Percentiles rank a stretch among this genome's conserved stretches.
These are phyloP conservation scores for Microdochium nivale DNA, from an alignment of 2,329 filamentous ascomycete species.

Conservation along the genomic window DNA sequence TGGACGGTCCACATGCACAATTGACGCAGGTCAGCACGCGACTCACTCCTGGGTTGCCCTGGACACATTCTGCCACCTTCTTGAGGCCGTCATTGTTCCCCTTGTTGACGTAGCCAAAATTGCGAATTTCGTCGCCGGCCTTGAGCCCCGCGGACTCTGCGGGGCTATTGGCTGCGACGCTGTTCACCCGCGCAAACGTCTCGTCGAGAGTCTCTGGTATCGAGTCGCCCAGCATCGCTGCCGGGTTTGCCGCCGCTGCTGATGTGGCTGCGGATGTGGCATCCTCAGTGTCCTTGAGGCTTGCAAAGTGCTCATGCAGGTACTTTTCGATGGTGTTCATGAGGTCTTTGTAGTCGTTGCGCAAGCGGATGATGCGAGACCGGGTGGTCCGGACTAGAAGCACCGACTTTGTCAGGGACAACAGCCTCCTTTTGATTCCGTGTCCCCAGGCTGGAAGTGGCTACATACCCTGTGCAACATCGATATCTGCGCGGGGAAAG, in stretches of 20 bases:
- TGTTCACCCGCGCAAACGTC: constrained; percentile 86
- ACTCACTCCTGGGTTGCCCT: constrained; percentile 80
- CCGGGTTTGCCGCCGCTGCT: constrained; percentile 7
- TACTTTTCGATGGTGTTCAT: constrained; percentile 78
- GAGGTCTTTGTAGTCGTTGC: constrained; percentile 87
- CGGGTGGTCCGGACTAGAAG: constrained; percentile 78
- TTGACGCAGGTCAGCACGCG: constrained; percentile 2
- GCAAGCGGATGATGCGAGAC: constrained; percentile 77
- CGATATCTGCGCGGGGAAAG: constrained; percentile 86
- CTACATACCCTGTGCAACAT: constrained; percentile 78
- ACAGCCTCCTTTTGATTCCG: no score
- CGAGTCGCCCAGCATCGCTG: constrained; percentile 21
- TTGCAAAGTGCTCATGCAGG: constrained; percentile 87
- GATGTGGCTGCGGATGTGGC: constrained; percentile 12
- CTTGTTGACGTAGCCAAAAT: constrained; percentile 77
- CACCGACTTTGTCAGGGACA: constrained; percentile 6
- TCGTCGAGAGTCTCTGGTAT: constrained; percentile 24
- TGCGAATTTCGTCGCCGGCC: constrained; percentile 70
- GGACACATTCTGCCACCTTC: constrained; percentile 83
- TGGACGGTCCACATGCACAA: background rate
- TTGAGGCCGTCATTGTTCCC: constrained; percentile 78
- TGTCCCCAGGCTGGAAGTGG: background rate
- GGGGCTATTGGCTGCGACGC: constrained; percentile 68
- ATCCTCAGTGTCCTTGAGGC: constrained; percentile 43
- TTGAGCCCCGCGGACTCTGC: constrained; percentile 76